A percentile compares a stretch with the other conserved stretches of the same genome.
Evolutionary conservation across 768 basidiomycete genomes (phyloP).

Genomic region (Trametes sanguinea): DNA sequence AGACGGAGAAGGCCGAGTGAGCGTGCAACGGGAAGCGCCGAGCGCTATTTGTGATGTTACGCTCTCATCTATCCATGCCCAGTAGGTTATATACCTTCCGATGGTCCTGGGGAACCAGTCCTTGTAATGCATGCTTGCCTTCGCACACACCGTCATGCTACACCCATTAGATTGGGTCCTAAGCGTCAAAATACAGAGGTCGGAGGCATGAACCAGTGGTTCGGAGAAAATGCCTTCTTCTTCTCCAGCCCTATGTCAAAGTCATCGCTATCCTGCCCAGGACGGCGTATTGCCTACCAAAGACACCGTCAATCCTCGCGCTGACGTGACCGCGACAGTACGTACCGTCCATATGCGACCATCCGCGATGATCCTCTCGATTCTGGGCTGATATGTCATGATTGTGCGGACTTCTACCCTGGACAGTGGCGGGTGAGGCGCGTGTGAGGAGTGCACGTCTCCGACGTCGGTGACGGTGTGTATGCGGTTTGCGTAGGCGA

Average conservation of each 20-base stretch:
- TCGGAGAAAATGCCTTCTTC: conserved; percentile 13
- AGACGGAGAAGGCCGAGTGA: no score
- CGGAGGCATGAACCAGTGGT: conserved; percentile 26
- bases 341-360: conserved; percentile 58
- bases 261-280: not conserved
- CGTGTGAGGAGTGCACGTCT: conserved; percentile 44
- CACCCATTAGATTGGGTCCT: not conserved
- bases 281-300: not conserved
- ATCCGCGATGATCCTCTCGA: conserved; percentile 51
- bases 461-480: conserved; percentile 47
- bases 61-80: no score
- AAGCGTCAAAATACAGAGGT: not conserved
- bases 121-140: not conserved
- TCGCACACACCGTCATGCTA: not conserved
- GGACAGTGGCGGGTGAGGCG: conserved; percentile 41
- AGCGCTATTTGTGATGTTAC: no score
- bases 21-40: no score
- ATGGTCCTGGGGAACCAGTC: no score
- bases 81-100: no score
- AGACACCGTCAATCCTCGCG: not conserved
- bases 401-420: conserved; percentile 42
- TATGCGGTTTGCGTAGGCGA: conserved; percentile 41
- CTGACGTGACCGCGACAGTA: not conserved
- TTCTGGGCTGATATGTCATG: conserved; percentile 41
- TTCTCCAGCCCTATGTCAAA: conserved; percentile 5